Percentiles rank a stretch among this genome's conserved stretches.
Evolutionary conservation across 2,329 filamentous ascomycete species (phyloP).

Genomic region (Alternaria conjuncta): DNA sequence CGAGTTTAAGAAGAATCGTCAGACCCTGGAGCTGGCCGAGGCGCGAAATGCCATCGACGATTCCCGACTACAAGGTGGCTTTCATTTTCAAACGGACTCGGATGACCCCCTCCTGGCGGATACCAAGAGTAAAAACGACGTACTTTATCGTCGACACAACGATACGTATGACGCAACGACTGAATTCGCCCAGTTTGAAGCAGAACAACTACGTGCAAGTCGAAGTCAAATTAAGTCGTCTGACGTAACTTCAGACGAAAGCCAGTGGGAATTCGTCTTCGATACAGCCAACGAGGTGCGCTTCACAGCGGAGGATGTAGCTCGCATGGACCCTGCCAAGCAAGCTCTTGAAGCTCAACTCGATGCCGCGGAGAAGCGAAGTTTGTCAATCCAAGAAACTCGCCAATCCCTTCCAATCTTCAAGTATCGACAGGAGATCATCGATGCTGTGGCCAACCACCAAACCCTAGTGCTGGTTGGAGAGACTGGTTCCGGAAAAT

Average conservation of each 20-base stretch:
- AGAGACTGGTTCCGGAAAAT: conserved; percentile 95
- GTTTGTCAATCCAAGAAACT: conserved; percentile 88
- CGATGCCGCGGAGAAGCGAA: conserved; percentile 86
- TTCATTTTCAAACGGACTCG: no score
- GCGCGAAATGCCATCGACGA: conserved; percentile 89
- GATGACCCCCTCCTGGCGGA: no score
- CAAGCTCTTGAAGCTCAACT: conserved; percentile 79
- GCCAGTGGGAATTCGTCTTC: no score
- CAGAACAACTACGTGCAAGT: no score
- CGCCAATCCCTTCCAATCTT: conserved; percentile 79
- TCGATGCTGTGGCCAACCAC: conserved; percentile 83
- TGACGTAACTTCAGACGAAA: no score
- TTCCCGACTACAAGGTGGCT: conserved; percentile 51
- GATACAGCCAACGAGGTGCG: no score
- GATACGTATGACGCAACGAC: no score
- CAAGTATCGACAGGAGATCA: conserved; percentile 80
- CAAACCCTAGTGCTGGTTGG: conserved; percentile 92
- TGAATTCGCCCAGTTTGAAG: no score
- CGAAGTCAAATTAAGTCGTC: no score
- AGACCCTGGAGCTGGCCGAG: conserved; percentile 78
- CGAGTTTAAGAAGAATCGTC: conserved; percentile 87
- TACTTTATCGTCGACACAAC: no score
- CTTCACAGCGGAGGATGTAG: no score
- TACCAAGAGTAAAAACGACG: no score
- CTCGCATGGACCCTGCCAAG: conserved; percentile 73